These are phyloP conservation scores for Apiospora koreana DNA, from an alignment of 2,329 filamentous ascomycete genomes.

Conservation along the genomic window DNA sequence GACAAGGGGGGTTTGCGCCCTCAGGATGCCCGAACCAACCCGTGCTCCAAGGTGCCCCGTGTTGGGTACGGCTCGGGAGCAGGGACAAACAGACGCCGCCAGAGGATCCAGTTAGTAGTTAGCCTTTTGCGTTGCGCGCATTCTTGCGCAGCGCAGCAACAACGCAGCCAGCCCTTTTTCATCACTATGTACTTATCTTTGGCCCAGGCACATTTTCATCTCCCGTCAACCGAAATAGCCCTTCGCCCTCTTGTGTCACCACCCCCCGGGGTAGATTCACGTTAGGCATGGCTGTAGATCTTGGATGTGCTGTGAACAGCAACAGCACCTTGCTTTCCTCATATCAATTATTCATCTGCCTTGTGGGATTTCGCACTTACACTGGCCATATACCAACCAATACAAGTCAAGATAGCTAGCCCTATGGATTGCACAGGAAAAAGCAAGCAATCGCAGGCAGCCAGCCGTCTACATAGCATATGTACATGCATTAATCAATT, in stretches of 20 bases:
- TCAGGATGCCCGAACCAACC: neutral
- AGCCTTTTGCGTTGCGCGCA: constrained; percentile 4
- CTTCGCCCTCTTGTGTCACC: neutral
- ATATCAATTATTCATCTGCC: neutral
- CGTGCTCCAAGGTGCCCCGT: neutral
- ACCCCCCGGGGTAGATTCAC: neutral
- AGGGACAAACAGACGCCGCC: neutral
- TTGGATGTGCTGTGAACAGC: neutral
- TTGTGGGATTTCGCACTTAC: neutral
- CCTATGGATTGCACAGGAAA: neutral
- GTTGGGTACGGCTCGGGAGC: neutral
- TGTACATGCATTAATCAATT: constrained; percentile 2
- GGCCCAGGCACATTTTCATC: neutral
- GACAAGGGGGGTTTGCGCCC: neutral
- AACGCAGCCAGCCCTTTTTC: neutral
- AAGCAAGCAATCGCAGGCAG: neutral
- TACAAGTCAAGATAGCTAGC: neutral
- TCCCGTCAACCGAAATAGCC: neutral
- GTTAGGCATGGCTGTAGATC: neutral
- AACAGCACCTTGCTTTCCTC: neutral
- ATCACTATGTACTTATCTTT: neutral
- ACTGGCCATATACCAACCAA: neutral
- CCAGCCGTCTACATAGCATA: neutral
- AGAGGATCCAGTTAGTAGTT: neutral
- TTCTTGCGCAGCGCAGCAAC: neutral